A percentile compares a stretch with the other conserved stretches of the same genome.
Conservation (phyloP, 768 basidiomycete genomes). For the Pulveroboletus sp. region DNA sequence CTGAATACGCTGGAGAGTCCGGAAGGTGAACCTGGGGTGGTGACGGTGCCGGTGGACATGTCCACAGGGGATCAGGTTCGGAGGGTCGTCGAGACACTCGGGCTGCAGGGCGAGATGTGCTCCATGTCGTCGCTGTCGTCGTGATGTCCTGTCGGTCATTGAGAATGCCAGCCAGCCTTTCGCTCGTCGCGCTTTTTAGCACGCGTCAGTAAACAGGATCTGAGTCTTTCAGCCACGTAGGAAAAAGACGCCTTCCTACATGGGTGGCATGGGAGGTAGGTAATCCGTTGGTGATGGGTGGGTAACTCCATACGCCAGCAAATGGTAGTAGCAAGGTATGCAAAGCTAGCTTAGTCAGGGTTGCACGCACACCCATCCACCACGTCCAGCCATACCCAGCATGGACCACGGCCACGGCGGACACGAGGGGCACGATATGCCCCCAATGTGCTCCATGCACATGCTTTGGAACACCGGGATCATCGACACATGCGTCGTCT, state of each 20-base stretch:
- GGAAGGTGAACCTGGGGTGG: constrained; percentile 60
- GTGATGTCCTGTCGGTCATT: too few species aligned
- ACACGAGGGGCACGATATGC: constrained; percentile 45
- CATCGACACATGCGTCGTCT: constrained; percentile 77
- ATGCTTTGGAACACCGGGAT: constrained; percentile 89
- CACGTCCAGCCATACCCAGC: neutral
- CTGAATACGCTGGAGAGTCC: constrained; percentile 67
- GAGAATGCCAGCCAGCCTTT: too few species aligned
- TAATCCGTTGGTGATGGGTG: too few species aligned
- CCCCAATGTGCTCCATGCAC: constrained; percentile 60
- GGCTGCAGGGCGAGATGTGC: neutral
- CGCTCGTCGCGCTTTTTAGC: too few species aligned
- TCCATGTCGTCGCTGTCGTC: neutral
- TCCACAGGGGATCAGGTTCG: constrained; percentile 54
- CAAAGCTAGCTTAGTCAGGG: too few species aligned
- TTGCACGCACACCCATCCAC: neutral
- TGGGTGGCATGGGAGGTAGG: too few species aligned
- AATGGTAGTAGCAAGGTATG: too few species aligned
- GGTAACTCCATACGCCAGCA: too few species aligned
- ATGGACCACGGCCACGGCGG: constrained; percentile 48
- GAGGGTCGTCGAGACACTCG: constrained; percentile 26
- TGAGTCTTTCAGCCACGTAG: too few species aligned
- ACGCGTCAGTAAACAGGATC: too few species aligned
- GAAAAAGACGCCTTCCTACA: too few species aligned
- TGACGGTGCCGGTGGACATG: constrained; percentile 51